Base-by-base conservation (phyloP, 2,329 filamentous ascomycete genomes). In the Beauveria pseudobassiana region DNA sequence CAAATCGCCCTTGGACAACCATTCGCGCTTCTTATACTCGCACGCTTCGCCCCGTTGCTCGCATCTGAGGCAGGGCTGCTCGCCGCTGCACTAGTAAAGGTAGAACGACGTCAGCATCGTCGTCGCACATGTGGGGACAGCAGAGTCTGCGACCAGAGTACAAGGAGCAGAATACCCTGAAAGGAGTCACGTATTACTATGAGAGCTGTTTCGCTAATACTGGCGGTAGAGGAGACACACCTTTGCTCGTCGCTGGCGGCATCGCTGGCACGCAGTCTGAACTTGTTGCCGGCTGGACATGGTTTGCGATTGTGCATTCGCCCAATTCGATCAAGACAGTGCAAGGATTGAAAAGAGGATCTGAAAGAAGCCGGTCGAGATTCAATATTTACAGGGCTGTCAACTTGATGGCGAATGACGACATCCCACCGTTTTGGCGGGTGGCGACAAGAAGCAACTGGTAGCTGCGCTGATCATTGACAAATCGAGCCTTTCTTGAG, bases 1-100 rank as follows among this genome's bases (percentile, higher is more conserved):
- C 1, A 69, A 34, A 18, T 69, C 67, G 40, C 64, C 43, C 22
- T 65, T 65, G 8, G 63, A 63, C 14, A 60, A 49, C 46, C 61
- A 58, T 30, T 58, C 50, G 18, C 24, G 55, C 14, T 49, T 42
- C 30, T 45, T 51, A 59, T 63, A 65, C 3, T 61, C 59, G 52
- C 64, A 65, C 7, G 28, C 20, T n/a, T 62, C 51, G 22, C 42
- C 40, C 2, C 52, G 50, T 34, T 56, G 30, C 30, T 28, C 22
- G 51, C 63, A 64, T 22, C 60, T 45, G 20, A 50, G 16, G 28
- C 63, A 64, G 7, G 63, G 63, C 10, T 51, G 56, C 34, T 61
- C 30, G 40, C 63, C 63, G 20, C 59, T 57, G 40, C 63, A 64
- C 63, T 64, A 30, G 2, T 2, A 18, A 6, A 8, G 9, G 45